Percentiles rank a stretch among this genome's conserved stretches.
phyloP scores from a whole-genome alignment of 2,329 filamentous ascomycete genomes.

The Mycosphaerella sp. region DNA sequence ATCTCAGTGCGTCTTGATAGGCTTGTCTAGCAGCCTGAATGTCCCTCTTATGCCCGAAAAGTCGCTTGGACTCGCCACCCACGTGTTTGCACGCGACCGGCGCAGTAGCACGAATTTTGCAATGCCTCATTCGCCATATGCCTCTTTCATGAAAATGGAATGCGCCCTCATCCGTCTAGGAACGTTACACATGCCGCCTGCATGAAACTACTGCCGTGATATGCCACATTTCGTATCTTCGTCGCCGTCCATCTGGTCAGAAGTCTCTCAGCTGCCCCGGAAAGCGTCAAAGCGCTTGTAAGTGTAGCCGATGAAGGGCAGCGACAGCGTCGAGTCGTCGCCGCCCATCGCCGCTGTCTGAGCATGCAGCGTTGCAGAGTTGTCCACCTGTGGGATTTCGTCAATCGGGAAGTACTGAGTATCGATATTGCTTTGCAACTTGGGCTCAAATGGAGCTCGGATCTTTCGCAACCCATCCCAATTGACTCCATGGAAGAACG shows the following conservation, averaged over 20 bases:
- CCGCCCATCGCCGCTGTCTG: conserved; percentile 68
- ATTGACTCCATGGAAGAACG: conserved; percentile 94
- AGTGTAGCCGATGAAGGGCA: conserved; percentile 94
- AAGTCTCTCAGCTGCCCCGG: conserved; percentile 32
- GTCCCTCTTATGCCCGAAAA: not conserved
- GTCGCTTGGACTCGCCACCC: not conserved
- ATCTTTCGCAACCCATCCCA: conserved; percentile 91
- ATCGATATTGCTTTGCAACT: conserved; percentile 85
- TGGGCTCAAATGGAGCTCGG: conserved; percentile 91
- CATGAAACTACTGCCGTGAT: conserved; percentile 2
- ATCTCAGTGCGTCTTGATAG: too few species aligned
- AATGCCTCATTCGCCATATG: not conserved
- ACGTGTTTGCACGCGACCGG: conserved; percentile 1
- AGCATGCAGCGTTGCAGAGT: conserved; percentile 75
- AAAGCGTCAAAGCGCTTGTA: conserved; percentile 91
- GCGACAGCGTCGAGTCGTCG: conserved; percentile 85
- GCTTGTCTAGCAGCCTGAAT: too few species aligned
- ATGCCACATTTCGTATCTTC: not conserved
- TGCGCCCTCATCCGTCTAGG: not conserved
- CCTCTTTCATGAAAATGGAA: not conserved
- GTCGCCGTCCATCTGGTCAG: not conserved
- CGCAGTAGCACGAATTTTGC: not conserved
- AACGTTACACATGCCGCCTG: not conserved
- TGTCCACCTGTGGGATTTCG: conserved; percentile 96
- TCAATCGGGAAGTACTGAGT: conserved; percentile 99